Evolutionary conservation across 2,329 filamentous ascomycete genomes (phyloP), one percentile per base, ranked within the genome.

Genomic region (Xylaria sp.): DNA sequence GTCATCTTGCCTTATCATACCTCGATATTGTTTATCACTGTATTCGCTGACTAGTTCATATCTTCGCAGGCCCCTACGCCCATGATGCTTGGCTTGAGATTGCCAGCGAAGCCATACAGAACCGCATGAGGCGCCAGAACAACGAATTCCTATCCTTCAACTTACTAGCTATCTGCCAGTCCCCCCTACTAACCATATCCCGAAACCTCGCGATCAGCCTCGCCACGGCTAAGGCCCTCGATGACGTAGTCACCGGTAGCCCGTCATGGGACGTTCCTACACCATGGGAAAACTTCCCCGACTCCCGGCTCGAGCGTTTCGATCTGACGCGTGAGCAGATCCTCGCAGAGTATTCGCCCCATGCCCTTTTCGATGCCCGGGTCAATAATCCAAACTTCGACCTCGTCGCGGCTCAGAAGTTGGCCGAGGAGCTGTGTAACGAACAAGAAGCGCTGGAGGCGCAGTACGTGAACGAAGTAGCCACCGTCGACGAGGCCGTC

Each of bases 141-240:
- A 89, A 88, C 49, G 89, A 85, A 12, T 85, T 89, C 62, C 86
- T 93, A 36, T 87, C 90, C n/a, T 97, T 94, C 81, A 94, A 89
- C 71, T 87, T 97, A 46, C 84, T 97, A 58, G 90, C 93, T 28
- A 82, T 97, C 1, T 91, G 91, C 71, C 86, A 88, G 66, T 91
- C 91, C 66, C 90, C 92, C 0, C 79, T 92, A 1, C 75, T 81
- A 13, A 78, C 80, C 2, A 81, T 90, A 12, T 83, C 77, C 67
- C 86, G 68, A 78, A 80, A 79, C 5, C 82, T 90, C 25, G 82
- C 83, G 1, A 69, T 75, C 28, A 83, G 82, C 55, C 75, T 85
- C 64, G 78, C 83, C 71, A 78, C 79, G 20, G 70, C 87, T 36
- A 71, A 76, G 7, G 74, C 75, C 33, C 75, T 89, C 1, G 75